Evolutionary conservation across 495 filamentous ascomycete genomes (phyloP), one percentile per base, ranked within the genome.

Genomic region (Trichoderma virens): DNA sequence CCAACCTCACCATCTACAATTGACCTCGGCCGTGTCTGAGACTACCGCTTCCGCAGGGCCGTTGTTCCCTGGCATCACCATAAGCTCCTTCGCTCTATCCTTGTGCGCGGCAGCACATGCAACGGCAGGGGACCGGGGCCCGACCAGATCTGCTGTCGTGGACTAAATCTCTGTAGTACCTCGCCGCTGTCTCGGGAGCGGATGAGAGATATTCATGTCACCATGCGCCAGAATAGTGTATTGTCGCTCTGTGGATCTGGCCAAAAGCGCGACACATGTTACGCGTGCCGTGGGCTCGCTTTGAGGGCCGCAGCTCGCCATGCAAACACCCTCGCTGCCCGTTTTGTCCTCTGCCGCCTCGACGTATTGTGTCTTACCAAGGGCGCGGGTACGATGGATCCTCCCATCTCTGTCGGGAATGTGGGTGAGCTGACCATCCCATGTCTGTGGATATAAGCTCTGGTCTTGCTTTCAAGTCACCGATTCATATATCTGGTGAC

Each of bases 111-210:
- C 45, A 51, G 20, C 45, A 51, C 45, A 20, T 56, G 20, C 51
- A 56, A 56, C 51, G 51, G 25, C 51, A 56, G n/a, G 51, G 51
- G 51, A 30, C 25, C 51, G 51, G 51, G 25, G 27, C 23, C 51
- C 51, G 25, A 56, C 51, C 51, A 56, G 51, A 56, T 56, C 51
- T 56, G 51, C 51, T 27, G 51, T 30, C 25, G 51, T 56, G 51
- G 51, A 56, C 51, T 8, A 56, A 56, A 56, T 56, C 51, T 56
- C 43, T 56, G 51, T 56, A 56, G 25, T 27, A 56, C 51, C 51
- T 14, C 25, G 51, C 51, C 51, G 51, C 23, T 56, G 51, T 56
- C 8, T 56, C 51, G 51, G 51, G 51, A 56, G 51, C 51, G 51
- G 51, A 23, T 18, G 51, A 56, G 51, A 56, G 51, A 14, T 28